phyloP scores from a whole-genome alignment of 2,329 filamentous ascomycete species.

The Epichloe gansuensis region DNA sequence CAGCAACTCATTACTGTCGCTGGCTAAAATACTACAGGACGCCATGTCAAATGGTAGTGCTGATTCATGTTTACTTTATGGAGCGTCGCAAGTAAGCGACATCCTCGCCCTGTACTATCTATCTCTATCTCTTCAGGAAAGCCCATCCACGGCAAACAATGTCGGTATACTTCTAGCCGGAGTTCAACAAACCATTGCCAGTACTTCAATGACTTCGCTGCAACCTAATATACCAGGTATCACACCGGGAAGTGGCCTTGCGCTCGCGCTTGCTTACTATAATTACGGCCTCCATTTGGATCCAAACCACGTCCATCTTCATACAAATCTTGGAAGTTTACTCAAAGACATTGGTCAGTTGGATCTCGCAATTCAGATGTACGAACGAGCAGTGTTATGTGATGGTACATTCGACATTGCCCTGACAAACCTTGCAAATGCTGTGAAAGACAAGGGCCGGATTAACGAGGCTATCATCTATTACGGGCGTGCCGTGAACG shows the following conservation, averaged over 20 bases:
- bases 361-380: slow-evolving; percentile 88
- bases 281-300: slow-evolving; percentile 86
- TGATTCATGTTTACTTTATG: slow-evolving; percentile 40
- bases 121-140: slow-evolving; percentile 85
- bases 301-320: slow-evolving; percentile 81
- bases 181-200: slow-evolving; percentile 54
- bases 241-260: slow-evolving; percentile 71
- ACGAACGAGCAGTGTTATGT: slow-evolving; percentile 83
- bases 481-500: slow-evolving; percentile 76
- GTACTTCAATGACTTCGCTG: slow-evolving; percentile 16
- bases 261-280: slow-evolving; percentile 84
- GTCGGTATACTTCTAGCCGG: slow-evolving; percentile 94
- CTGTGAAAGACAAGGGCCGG: slow-evolving; percentile 89
- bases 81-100: slow-evolving; percentile 69
- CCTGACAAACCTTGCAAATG: slow-evolving; percentile 89
- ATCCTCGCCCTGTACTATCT: slow-evolving; percentile 93
- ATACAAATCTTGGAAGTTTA: slow-evolving; percentile 89
- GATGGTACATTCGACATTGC: slow-evolving; percentile 96
- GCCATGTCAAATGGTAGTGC: slow-evolving; percentile 66
- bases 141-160: slow-evolving; percentile 95
- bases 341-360: slow-evolving; percentile 94
- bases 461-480: slow-evolving; percentile 86
- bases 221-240: slow-evolving; percentile 59
- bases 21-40: slow-evolving; percentile 97
- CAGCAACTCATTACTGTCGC: slow-evolving; percentile 84